Percentiles rank a stretch among this genome's conserved stretches.
Evolutionary conservation across 140 eudicot genomes (phyloP).

Genomic region (Oenanthe javanica): DNA sequence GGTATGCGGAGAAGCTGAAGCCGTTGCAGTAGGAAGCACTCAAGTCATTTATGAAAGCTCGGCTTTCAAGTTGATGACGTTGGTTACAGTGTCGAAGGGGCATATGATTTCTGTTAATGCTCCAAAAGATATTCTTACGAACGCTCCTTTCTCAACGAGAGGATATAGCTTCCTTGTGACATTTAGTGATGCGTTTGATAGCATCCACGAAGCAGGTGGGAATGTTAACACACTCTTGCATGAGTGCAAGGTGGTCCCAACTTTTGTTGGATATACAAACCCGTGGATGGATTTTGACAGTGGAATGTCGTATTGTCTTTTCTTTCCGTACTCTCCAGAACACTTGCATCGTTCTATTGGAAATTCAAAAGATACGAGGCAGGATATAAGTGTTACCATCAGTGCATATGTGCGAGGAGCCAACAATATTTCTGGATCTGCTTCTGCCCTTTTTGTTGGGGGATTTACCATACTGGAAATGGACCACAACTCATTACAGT

Average conservation of each 20-base stretch:
- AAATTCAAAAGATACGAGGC: conserved; percentile 17
- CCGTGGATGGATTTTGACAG: conserved; percentile 44
- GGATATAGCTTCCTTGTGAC: conserved; percentile 44
- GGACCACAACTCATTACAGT: conserved; percentile 28
- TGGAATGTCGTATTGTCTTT: conserved; percentile 36
- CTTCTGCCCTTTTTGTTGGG: conserved; percentile 45
- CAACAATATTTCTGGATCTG: conserved; percentile 33
- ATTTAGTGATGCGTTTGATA: conserved; percentile 19
- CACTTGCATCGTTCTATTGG: conserved; percentile 29
- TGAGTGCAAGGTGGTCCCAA: conserved; percentile 47
- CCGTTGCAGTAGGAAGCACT: conserved; percentile 36
- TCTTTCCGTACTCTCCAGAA: conserved; percentile 49
- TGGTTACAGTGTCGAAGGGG: conserved; percentile 38
- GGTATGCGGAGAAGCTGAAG: conserved; percentile 44
- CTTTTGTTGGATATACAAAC: conserved; percentile 42
- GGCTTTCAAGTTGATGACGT: conserved; percentile 30
- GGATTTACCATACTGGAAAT: conserved; percentile 37
- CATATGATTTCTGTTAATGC: conserved; percentile 30
- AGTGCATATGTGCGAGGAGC: conserved; percentile 36
- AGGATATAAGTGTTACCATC: conserved; percentile 25
- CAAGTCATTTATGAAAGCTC: conserved; percentile 27
- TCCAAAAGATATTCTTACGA: conserved; percentile 43
- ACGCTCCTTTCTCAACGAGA: conserved; percentile 36
- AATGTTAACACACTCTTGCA: conserved; percentile 13
- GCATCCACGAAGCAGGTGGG: conserved; percentile 10